phyloP scores from a whole-genome alignment of 352 stramenopile species.

The Phytophthora melonis region DNA sequence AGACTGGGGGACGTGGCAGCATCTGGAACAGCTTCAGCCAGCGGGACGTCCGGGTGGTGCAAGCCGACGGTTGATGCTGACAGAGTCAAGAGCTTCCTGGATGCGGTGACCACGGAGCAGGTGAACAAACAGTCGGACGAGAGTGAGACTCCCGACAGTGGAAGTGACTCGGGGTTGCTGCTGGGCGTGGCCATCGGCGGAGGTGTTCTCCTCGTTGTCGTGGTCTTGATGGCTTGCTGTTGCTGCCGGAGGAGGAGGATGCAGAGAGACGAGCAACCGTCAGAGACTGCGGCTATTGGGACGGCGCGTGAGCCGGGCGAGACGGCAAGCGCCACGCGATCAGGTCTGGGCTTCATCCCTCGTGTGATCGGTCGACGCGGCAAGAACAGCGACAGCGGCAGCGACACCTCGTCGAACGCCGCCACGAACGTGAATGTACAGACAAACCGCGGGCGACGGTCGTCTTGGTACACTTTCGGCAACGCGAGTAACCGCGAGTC shows the following conservation, averaged over 20 bases:
- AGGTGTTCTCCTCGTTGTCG: slow-evolving; percentile 22
- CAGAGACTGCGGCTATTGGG: slow-evolving; percentile 20
- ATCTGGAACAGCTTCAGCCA: neutral
- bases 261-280: slow-evolving; percentile 4
- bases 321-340: slow-evolving; percentile 7
- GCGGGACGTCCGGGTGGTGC: slow-evolving; percentile 36
- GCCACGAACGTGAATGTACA: slow-evolving; percentile 36
- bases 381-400: slow-evolving; percentile 30
- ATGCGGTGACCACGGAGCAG: slow-evolving; percentile 17
- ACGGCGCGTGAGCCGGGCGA: slow-evolving; percentile 15
- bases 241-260: slow-evolving; percentile 37
- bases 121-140: slow-evolving; percentile 24
- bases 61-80: slow-evolving; percentile 42
- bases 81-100: slow-evolving; percentile 40
- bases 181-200: slow-evolving; percentile 27
- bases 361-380: slow-evolving; percentile 25
- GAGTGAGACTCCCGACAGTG: neutral
- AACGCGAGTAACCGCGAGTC: slow-evolving; percentile 41
- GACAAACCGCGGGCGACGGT: slow-evolving; percentile 29
- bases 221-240: slow-evolving; percentile 24
- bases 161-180: slow-evolving; percentile 22
- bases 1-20: slow-evolving; percentile 25
- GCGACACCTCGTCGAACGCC: slow-evolving; percentile 25
- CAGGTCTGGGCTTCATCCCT: slow-evolving; percentile 29
- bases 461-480: slow-evolving; percentile 45